Conservation (phyloP, 169 alveolate species). For the Cryptosporidium sp. region DNA sequence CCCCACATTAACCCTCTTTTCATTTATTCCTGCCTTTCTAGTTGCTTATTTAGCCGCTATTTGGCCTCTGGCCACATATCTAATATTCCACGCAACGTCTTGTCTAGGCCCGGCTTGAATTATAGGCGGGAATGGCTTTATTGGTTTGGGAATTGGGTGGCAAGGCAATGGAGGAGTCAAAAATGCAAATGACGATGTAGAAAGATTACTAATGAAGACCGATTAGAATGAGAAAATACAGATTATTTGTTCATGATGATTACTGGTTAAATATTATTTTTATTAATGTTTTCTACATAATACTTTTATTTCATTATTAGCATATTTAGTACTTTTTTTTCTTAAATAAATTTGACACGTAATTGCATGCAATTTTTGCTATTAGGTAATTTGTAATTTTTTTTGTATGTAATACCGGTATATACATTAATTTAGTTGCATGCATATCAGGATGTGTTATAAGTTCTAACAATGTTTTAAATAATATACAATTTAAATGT, state of each 20-base stretch:
- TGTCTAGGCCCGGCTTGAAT: neutral
- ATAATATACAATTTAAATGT: neutral
- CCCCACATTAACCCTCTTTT: slow-evolving; percentile 45
- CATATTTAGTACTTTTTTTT: neutral
- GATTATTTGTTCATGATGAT: too few relatives aligned
- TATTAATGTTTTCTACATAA: too few relatives aligned
- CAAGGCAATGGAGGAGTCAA: too few relatives aligned
- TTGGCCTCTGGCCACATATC: slow-evolving; percentile 33
- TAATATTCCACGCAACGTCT: slow-evolving; percentile 44
- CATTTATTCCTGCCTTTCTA: neutral
- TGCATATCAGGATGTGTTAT: neutral
- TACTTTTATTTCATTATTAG: neutral
- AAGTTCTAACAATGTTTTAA: neutral
- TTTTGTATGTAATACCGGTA: neutral
- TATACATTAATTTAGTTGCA: neutral
- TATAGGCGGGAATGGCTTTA: neutral
- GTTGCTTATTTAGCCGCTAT: slow-evolving; percentile 24
- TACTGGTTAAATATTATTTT: too few relatives aligned
- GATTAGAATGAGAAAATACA: too few relatives aligned
- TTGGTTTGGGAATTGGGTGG: neutral
- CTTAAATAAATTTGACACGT: neutral
- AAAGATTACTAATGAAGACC: too few relatives aligned
- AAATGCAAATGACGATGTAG: too few relatives aligned
- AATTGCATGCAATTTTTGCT: neutral
- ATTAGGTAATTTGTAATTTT: neutral